Base-by-base conservation (phyloP, 805 yeast species). In the Vanderwaltozyma verrucispora region DNA sequence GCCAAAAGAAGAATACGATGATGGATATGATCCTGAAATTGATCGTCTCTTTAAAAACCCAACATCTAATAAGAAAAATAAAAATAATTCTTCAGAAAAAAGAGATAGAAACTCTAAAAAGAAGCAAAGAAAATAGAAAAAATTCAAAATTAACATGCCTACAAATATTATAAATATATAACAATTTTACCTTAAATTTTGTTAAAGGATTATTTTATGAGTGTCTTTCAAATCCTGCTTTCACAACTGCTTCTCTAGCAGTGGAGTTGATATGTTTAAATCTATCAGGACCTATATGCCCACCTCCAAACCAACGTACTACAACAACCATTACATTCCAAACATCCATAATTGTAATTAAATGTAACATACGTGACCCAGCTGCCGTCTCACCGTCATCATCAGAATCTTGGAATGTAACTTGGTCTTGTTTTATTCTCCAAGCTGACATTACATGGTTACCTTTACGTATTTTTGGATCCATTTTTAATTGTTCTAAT, bases 311-410 rank as follows among this genome's bases (percentile, higher is more conserved):
- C 96, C 96, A 89, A 42, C 98, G 63, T 25, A 82, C 75, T 2
- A 89, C 95, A 9, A 65, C 68, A 3, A 88, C 95, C 45, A 87
- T 72, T 4, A 83, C 84, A 54, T 88, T 78, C 81, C 84, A 75
- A 2, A 74, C 82, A 49, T 85, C 86, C 83, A 80, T 80, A 46
- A 75, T 72, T 27, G 83, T 74, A 46, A 88, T 60, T 33, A 88
- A 59, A 63, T 86, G 95, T 35, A 87, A 59, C 68, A 88, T 63
- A 40, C 96, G 65, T 5, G 88, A 76, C 9, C 98, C 98, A 1
- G 97, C 95, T 1, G 97, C 97, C 0, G 94, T 71, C 54, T 92
- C 98, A 3, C 98, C 98, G 54, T 89, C 98, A 56, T 92, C 97
- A 53, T 92, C 96, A 49, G 84, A 87, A 49, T 92, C 96, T 49